Percentiles rank a stretch among this genome's conserved stretches.
Conservation (phyloP, 306 rosid genomes). For the Dryas alaskensis region DNA sequence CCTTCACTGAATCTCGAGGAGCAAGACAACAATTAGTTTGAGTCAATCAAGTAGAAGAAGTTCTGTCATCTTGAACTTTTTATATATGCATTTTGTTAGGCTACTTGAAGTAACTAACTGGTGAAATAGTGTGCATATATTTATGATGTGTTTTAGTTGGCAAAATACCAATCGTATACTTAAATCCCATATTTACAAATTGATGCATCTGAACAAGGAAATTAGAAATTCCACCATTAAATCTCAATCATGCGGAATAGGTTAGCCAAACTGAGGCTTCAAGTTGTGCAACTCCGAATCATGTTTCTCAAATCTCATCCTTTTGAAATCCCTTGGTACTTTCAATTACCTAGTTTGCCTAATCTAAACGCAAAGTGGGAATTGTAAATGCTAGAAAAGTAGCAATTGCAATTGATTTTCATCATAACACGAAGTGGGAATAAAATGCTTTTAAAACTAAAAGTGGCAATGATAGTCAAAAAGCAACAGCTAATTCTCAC, state of each 20-base stretch:
- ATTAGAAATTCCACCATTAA: not conserved
- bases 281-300: not conserved
- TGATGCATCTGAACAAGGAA: not conserved
- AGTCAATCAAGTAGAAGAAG: too few species aligned
- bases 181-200: not conserved
- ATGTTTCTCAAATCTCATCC: not conserved
- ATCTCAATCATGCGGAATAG: not conserved
- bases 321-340: not conserved
- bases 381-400: not conserved
- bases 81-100: too few species aligned
- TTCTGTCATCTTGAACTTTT: too few species aligned
- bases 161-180: not conserved
- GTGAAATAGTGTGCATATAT: too few species aligned
- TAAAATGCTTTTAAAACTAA: not conserved
- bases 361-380: not conserved
- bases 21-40: too few species aligned
- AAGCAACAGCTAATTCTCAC: not conserved
- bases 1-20: too few species aligned
- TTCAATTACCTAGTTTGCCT: not conserved
- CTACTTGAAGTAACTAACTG: too few species aligned
- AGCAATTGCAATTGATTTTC: constrained; percentile 9
- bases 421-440: not conserved
- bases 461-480: not conserved
- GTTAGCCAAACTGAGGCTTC: not conserved
- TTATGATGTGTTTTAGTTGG: not conserved